phyloP scores from a whole-genome alignment of 2,329 filamentous ascomycete genomes.

The Zarea fungicola region DNA sequence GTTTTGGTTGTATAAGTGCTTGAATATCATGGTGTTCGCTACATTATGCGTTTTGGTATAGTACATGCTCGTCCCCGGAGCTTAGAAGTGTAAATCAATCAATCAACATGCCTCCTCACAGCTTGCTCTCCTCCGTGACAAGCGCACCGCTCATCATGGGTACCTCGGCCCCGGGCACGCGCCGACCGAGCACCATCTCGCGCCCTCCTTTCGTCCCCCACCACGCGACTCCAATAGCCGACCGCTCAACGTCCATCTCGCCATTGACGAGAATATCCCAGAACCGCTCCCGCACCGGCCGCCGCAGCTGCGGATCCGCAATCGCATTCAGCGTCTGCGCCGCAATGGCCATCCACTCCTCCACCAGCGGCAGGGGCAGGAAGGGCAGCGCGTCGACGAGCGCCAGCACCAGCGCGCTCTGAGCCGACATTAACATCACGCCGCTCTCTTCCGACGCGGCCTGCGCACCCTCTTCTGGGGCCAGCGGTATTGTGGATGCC shows the following conservation, averaged over 20 bases:
- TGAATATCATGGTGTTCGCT: slow-evolving; percentile 9
- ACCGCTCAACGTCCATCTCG: slow-evolving; percentile 84
- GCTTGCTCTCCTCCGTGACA: slow-evolving; percentile 29
- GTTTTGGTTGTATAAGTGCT: too few species aligned
- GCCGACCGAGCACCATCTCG: slow-evolving; percentile 40
- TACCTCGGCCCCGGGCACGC: slow-evolving; percentile 14
- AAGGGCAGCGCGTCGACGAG: slow-evolving; percentile 75
- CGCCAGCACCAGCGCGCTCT: slow-evolving; percentile 69
- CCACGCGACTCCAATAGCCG: slow-evolving; percentile 75
- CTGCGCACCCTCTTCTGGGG: slow-evolving; percentile 33
- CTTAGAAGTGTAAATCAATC: too few species aligned
- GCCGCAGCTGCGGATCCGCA: slow-evolving; percentile 54
- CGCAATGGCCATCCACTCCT: slow-evolving; percentile 74
- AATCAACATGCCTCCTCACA: slow-evolving; percentile 20
- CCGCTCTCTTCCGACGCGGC: slow-evolving; percentile 20
- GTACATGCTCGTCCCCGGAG: slow-evolving; percentile 1
- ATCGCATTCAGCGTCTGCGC: slow-evolving; percentile 64
- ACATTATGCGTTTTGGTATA: neutral
- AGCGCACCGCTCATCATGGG: slow-evolving; percentile 54
- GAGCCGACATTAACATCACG: slow-evolving; percentile 59
- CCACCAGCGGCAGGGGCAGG: slow-evolving; percentile 62
- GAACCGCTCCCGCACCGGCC: slow-evolving; percentile 63
- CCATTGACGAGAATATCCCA: slow-evolving; percentile 75
- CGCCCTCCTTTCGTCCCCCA: slow-evolving; percentile 63
- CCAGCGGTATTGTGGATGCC: slow-evolving; percentile 41